Conservation (phyloP, 192 early-diverging fungal species). For the Coemansia sp. region DNA sequence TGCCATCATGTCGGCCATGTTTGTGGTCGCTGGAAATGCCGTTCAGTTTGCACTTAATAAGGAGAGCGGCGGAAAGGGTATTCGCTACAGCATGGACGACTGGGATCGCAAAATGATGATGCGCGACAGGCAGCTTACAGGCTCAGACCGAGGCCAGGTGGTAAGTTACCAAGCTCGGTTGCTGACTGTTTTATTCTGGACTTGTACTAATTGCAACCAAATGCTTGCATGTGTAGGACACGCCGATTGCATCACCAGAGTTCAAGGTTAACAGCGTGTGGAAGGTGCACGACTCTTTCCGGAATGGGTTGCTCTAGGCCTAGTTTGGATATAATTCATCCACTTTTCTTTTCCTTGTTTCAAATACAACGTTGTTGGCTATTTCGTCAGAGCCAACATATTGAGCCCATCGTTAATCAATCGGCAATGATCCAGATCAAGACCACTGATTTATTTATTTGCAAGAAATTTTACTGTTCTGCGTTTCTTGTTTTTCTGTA, state of each 20-base stretch:
- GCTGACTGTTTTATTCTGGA: no score
- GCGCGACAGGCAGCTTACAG: slow-evolving; percentile 73
- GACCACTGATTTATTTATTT: slow-evolving; percentile 9
- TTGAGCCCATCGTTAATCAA: not conserved
- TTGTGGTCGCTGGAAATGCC: slow-evolving; percentile 61
- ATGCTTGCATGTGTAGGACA: slow-evolving; percentile 12
- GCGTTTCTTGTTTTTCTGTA: slow-evolving; percentile 1
- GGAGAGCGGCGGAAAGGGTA: slow-evolving; percentile 65
- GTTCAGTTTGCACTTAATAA: slow-evolving; percentile 60
- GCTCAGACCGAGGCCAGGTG: slow-evolving; percentile 64
- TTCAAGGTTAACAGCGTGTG: slow-evolving; percentile 73
- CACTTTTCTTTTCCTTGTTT: slow-evolving; percentile 16
- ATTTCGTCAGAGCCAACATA: not conserved
- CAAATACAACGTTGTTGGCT: not conserved
- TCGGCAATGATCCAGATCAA: not conserved
- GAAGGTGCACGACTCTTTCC: slow-evolving; percentile 61
- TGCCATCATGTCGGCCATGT: slow-evolving; percentile 68
- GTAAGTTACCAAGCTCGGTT: not conserved
- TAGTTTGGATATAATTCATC: not conserved
- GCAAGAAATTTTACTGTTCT: not conserved
- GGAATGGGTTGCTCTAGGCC: slow-evolving; percentile 17
- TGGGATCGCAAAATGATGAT: slow-evolving; percentile 82
- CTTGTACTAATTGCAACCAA: not conserved
- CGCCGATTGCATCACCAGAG: slow-evolving; percentile 59
- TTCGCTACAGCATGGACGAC: slow-evolving; percentile 65